Evolutionary conservation across 805 yeast genomes (phyloP).

Genomic region (Cyberlindnera xylosilytica): DNA sequence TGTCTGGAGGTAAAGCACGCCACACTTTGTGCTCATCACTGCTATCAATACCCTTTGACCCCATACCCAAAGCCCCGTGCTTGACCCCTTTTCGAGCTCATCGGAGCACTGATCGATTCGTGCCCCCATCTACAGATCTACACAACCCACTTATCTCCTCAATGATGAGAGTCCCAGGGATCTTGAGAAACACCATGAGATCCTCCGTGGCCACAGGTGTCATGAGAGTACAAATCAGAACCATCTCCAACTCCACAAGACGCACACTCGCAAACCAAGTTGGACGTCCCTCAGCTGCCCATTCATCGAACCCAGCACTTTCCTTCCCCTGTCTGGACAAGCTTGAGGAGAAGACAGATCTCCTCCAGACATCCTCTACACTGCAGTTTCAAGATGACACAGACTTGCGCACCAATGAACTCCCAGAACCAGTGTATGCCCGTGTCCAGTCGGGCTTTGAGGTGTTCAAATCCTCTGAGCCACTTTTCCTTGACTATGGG

Average conservation of each 20-base stretch:
- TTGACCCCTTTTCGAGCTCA: too few species aligned
- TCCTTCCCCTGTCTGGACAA: constrained; percentile 84
- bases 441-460: constrained; percentile 67
- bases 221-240: constrained; percentile 1
- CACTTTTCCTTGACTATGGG: constrained; percentile 78
- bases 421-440: constrained; percentile 86
- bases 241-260: constrained; percentile 11
- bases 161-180: not conserved
- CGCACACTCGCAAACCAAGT: constrained; percentile 9
- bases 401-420: constrained; percentile 34
- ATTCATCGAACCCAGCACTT: constrained; percentile 18
- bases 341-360: constrained; percentile 53
- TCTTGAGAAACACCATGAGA: too few species aligned
- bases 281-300: not conserved
- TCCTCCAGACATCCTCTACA: constrained; percentile 10
- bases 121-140: too few species aligned
- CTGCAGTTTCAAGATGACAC: constrained; percentile 9
- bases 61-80: too few species aligned
- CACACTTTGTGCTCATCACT: too few species aligned
- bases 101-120: too few species aligned
- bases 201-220: too few species aligned
- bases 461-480: constrained; percentile 48
- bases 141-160: too few species aligned
- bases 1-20: too few species aligned
- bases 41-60: too few species aligned